phyloP scores from a whole-genome alignment of 78 protist genomes.

The Abeoforma whisleri region DNA sequence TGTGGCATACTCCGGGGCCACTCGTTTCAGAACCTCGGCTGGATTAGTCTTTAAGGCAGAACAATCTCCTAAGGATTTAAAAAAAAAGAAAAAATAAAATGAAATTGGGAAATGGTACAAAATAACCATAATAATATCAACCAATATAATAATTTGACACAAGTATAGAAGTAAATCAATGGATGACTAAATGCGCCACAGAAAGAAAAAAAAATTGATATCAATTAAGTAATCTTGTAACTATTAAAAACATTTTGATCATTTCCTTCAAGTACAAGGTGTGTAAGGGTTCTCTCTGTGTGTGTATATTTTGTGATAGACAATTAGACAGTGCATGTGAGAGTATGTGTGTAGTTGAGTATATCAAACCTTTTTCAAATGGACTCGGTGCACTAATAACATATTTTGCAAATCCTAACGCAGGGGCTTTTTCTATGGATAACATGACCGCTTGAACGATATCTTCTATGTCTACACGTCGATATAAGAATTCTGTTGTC shows the following conservation, averaged over 20 bases:
- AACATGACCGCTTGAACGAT: slow-evolving; percentile 30
- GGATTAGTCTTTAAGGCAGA: not conserved
- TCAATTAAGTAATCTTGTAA: too few relatives aligned
- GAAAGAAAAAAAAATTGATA: too few relatives aligned
- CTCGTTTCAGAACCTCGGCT: not conserved
- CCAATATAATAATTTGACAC: too few relatives aligned
- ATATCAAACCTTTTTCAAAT: too few relatives aligned
- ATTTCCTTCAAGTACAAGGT: not conserved
- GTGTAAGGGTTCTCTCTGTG: not conserved
- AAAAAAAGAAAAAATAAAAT: too few relatives aligned
- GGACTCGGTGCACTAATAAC: slow-evolving; percentile 1
- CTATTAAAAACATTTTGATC: too few relatives aligned
- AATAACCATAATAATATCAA: too few relatives aligned
- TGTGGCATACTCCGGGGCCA: not conserved
- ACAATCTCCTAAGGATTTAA: not conserved
- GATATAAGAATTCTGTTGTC: slow-evolving; percentile 21
- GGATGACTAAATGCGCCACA: too few relatives aligned
- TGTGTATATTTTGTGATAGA: too few relatives aligned
- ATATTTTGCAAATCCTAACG: slow-evolving; percentile 18
- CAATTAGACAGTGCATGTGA: not conserved
- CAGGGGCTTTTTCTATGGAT: slow-evolving; percentile 17
- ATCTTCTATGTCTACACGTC: slow-evolving; percentile 36
- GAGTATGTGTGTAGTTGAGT: too few relatives aligned
- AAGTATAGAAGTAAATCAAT: too few relatives aligned
- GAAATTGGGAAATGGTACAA: too few relatives aligned